Percentiles rank a stretch among this genome's conserved stretches.
phyloP scores from a whole-genome alignment of 1,284 basidiomycete genomes.

The Coniferiporia weirii region DNA sequence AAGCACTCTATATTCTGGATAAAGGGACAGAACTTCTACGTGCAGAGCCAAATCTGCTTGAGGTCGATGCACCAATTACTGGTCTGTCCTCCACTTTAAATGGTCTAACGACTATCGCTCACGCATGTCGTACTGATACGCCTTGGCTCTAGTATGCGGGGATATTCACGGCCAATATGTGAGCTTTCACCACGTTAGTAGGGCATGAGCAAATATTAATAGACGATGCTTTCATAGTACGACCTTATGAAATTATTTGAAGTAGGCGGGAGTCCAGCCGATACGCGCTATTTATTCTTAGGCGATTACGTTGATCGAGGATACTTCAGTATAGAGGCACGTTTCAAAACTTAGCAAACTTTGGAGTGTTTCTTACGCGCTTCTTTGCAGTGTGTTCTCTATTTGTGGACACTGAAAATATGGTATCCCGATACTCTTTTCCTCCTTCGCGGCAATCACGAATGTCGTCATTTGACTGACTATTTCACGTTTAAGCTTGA shows the following conservation, averaged over 20 bases:
- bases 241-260: constrained; percentile 96
- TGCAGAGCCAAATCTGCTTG: constrained; percentile 79
- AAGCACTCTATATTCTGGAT: constrained; percentile 83
- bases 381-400: constrained; percentile 73
- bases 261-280: constrained; percentile 89
- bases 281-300: constrained; percentile 89
- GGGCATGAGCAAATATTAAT: not conserved
- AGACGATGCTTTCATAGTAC: constrained; percentile 46
- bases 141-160: constrained; percentile 63
- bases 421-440: constrained; percentile 90
- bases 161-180: constrained; percentile 96
- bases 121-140: constrained; percentile 1
- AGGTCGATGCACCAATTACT: constrained; percentile 92
- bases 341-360: constrained; percentile 16
- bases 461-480: constrained; percentile 83
- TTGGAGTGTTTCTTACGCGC: constrained; percentile 9
- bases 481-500: constrained; percentile 91
- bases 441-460: constrained; percentile 88
- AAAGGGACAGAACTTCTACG: constrained; percentile 73
- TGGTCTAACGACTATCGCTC: not conserved
- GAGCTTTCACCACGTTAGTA: constrained; percentile 30
- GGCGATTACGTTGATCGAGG: constrained; percentile 96
- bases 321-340: constrained; percentile 86
- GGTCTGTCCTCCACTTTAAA: constrained; percentile 42
- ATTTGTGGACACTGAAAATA: constrained; percentile 86